phyloP scores from a whole-genome alignment of 192 early-diverging fungal genomes.

The Lobosporangium transversale region DNA sequence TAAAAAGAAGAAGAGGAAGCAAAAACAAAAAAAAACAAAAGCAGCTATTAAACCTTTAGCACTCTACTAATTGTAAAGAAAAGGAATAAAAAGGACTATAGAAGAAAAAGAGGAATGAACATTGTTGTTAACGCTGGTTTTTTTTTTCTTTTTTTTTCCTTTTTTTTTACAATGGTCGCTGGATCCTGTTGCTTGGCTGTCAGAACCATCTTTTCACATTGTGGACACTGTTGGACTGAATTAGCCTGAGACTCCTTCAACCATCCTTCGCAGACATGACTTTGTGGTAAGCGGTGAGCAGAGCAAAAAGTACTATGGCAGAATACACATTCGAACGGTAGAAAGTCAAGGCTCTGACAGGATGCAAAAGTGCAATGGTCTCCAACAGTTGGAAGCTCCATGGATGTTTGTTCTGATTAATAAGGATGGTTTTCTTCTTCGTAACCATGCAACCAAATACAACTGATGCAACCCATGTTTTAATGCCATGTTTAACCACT shows the following conservation, averaged over 20 bases:
- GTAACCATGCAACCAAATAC: not conserved
- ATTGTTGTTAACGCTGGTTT: too few species aligned
- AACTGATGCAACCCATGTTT: too few species aligned
- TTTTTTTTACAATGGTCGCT: conserved; percentile 18
- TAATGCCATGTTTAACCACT: too few species aligned
- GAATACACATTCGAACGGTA: conserved; percentile 41
- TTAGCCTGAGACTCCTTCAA: conserved; percentile 15
- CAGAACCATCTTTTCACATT: conserved; percentile 22
- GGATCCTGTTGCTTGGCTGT: conserved; percentile 19
- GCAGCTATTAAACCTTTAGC: too few species aligned
- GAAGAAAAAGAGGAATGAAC: not conserved
- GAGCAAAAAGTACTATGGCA: conserved; percentile 19
- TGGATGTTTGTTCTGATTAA: conserved; percentile 9
- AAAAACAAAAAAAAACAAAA: too few species aligned
- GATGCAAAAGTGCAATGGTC: conserved; percentile 16
- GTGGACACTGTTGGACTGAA: conserved; percentile 33
- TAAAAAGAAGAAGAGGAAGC: too few species aligned
- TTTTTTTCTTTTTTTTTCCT: too few species aligned
- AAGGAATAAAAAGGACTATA: not conserved
- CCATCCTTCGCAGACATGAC: conserved; percentile 21
- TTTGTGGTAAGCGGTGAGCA: conserved; percentile 26
- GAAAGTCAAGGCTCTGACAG: conserved; percentile 37
- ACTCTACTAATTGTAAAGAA: not conserved
- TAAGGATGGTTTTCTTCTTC: too few species aligned
- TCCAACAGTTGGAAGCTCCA: conserved; percentile 44